Evolutionary conservation across 202 grass and related monocot genomes (phyloP).

Genomic region (Setaria italica): DNA sequence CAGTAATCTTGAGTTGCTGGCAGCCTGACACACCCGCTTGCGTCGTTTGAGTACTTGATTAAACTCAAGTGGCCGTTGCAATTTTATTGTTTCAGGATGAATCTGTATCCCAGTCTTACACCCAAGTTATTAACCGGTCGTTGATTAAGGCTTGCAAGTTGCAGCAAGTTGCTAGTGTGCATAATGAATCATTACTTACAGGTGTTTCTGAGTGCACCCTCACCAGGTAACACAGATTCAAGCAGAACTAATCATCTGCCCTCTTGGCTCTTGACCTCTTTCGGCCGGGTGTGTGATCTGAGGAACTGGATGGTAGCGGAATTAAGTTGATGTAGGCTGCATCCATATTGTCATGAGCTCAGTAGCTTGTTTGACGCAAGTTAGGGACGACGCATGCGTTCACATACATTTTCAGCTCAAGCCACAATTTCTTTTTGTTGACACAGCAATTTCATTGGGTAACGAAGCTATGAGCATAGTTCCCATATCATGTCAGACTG

Average conservation of each 20-base stretch:
- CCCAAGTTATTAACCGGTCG: background rate
- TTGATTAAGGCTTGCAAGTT: background rate
- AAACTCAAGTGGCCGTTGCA: background rate
- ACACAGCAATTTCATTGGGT: background rate
- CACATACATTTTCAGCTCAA: background rate
- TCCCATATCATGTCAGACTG: background rate
- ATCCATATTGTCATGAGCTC: background rate
- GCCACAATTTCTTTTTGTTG: background rate
- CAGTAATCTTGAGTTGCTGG: background rate
- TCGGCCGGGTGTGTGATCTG: too few relatives aligned
- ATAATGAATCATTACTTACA: background rate
- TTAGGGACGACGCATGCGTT: background rate
- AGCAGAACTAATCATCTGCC: background rate
- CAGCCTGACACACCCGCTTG: background rate
- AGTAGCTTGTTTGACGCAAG: conserved; percentile 7
- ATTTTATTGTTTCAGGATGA: background rate
- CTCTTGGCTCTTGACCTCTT: too few relatives aligned
- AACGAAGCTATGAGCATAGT: background rate
- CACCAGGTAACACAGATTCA: background rate
- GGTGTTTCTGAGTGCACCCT: background rate
- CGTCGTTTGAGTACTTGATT: background rate
- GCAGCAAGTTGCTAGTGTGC: background rate
- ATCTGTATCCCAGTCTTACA: background rate
- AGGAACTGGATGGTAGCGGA: too few relatives aligned
- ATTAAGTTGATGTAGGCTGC: too few relatives aligned